A percentile compares a stretch with the other conserved stretches of the same genome.
These are phyloP conservation scores for Cenococcum geophilum DNA, from an alignment of 495 filamentous ascomycete species.

Conservation along the genomic window DNA sequence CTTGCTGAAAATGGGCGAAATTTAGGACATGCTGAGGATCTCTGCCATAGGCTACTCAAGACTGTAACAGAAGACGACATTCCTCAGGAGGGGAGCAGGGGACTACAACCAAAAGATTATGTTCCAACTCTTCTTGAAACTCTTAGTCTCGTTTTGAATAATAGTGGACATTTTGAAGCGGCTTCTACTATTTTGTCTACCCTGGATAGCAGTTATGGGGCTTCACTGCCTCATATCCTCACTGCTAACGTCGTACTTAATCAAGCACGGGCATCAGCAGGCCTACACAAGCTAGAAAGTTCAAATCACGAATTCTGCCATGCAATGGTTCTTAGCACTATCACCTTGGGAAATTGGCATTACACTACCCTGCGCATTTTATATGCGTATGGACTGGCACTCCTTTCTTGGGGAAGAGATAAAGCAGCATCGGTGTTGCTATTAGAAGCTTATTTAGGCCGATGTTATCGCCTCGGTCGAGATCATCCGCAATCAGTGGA, in stretches of 20 bases:
- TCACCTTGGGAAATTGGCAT: conserved; percentile 4
- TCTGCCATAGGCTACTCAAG: conserved; percentile 2
- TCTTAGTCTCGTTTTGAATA: background rate
- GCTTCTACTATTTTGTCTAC: background rate
- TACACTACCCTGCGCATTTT: background rate
- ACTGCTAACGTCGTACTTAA: background rate
- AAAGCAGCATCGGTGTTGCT: background rate
- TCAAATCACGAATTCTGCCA: background rate
- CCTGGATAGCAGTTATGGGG: background rate
- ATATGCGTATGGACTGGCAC: background rate
- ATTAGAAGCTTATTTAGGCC: conserved; percentile 2
- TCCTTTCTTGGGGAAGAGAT: background rate
- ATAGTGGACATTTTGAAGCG: background rate
- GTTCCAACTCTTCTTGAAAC: background rate
- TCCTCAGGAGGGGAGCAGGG: background rate
- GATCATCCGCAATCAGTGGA: background rate
- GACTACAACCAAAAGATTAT: conserved; percentile 1
- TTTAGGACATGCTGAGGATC: background rate
- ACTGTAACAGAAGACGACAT: background rate
- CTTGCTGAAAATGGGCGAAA: background rate
- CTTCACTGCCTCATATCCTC: background rate
- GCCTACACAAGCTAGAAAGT: background rate
- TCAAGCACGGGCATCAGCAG: background rate
- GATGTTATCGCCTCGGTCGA: background rate
- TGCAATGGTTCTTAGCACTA: conserved; percentile 1